Evolutionary conservation across 208 protist species (phyloP), one percentile per base, ranked within the genome.

Genomic region (Borovskyia barvae): DNA sequence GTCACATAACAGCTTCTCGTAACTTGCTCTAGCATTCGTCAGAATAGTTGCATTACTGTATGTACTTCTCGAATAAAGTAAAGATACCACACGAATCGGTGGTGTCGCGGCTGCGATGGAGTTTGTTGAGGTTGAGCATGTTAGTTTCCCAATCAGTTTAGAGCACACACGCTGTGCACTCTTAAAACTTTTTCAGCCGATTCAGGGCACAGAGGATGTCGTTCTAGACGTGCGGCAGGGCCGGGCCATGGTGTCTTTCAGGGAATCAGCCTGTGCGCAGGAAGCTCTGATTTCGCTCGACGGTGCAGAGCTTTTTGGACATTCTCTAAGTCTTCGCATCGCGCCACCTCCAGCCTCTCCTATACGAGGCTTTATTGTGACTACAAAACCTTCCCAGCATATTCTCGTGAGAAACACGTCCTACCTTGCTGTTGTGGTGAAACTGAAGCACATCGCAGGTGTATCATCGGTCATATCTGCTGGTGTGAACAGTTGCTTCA

Each of bases 231-330:
- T 39, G 30, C 30, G 26, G 28, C 41, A 25, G n/a, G 61, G 71
- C 56, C 71, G 77, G 28, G 83, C 83, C 5, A 63, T 77, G 12
- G 71, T 92, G 12, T 64, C 53, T 20, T 88, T 90, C 61, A 29
- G 28, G 3, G 80, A 90, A 49, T 74, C 79, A 28, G 63, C 69
- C 43, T 66, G 60, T 36, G 85, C 85, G 9, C 87, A 94, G 50
- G 66, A 82, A 29, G 84, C 85, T 9, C 63, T 90, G n/a, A 24
- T 92, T 19, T 54, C 52, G 39, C 58, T 94, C 30, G 73, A 94
- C 32, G 75, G 80, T 1, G 75, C 71, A 63, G 48, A 76, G 22
- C 53, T 94, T 43, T 87, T 88, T 72, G 83, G 81, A 24, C 28
- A 30, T 20, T n/a, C 45, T 20, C 65, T 93, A n/a, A 41, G 49